Percentiles rank a stretch among this genome's conserved stretches.
These are phyloP conservation scores for Globisporangium rhizosaccharum DNA, from an alignment of 352 stramenopile genomes.

Conservation along the genomic window DNA sequence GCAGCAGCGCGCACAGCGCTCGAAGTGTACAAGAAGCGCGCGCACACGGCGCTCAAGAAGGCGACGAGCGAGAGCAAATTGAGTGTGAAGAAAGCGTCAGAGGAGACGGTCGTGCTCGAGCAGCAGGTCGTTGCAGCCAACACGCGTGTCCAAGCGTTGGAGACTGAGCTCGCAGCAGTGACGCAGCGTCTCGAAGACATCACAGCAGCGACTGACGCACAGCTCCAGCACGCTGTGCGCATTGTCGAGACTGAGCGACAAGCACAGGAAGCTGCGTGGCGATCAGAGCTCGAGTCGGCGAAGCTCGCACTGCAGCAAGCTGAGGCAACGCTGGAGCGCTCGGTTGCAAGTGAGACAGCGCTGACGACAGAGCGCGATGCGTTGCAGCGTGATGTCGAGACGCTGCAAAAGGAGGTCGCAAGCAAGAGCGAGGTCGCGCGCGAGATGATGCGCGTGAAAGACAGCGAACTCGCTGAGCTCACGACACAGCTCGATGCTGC, in stretches of 20 bases:
- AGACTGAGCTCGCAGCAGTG: constrained; percentile 28
- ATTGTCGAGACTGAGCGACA: constrained; percentile 27
- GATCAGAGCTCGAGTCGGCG: constrained; percentile 24
- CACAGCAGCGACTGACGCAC: constrained; percentile 11
- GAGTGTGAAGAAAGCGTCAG: constrained; percentile 43
- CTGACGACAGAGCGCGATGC: constrained; percentile 26
- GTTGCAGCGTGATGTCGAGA: constrained; percentile 23
- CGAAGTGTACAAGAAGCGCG: constrained; percentile 78
- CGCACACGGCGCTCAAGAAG: constrained; percentile 73
- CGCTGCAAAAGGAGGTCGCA: constrained; percentile 31
- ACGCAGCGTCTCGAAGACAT: constrained; percentile 22
- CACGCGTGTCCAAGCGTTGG: constrained; percentile 25
- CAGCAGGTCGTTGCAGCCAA: constrained; percentile 36
- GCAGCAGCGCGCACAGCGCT: constrained; percentile 47
- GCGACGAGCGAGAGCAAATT: constrained; percentile 57
- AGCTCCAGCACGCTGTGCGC: constrained; percentile 18
- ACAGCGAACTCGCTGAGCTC: constrained; percentile 44
- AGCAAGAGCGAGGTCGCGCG: constrained; percentile 31
- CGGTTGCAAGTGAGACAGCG: constrained; percentile 29
- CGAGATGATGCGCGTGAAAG: constrained; percentile 45
- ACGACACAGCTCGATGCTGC: constrained; percentile 44
- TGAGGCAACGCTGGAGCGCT: constrained; percentile 14
- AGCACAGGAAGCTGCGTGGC: constrained; percentile 16
- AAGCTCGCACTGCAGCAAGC: constrained; percentile 29
- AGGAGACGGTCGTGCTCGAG: constrained; percentile 41